Conservation (phyloP, 306 rosid genomes). For the Quillaja saponaria region DNA sequence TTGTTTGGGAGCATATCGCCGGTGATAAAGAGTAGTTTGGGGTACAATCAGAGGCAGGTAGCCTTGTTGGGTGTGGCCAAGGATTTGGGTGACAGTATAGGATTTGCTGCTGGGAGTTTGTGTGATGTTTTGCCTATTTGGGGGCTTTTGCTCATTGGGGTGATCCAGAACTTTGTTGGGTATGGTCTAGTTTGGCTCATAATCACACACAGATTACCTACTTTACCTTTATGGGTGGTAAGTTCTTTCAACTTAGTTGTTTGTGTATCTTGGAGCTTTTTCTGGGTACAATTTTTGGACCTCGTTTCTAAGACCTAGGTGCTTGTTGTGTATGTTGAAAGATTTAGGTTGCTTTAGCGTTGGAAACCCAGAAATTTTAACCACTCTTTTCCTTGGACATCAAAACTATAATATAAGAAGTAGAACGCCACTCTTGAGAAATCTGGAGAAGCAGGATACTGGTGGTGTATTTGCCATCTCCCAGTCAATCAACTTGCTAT, state of each 20-base stretch:
- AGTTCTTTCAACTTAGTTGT: conserved; percentile 22
- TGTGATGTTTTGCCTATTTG: conserved; percentile 54
- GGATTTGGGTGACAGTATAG: conserved; percentile 83
- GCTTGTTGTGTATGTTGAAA: neutral
- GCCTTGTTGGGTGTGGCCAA: conserved; percentile 68
- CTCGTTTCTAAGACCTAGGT: neutral
- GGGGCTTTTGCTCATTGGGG: conserved; percentile 57
- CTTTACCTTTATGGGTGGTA: conserved; percentile 70
- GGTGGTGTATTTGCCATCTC: neutral
- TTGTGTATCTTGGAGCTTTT: no score
- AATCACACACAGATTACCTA: conserved; percentile 52
- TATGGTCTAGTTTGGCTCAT: conserved; percentile 78
- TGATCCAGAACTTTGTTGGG: conserved; percentile 57
- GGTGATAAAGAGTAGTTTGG: conserved; percentile 66
- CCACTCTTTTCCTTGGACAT: neutral
- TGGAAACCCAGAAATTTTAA: neutral
- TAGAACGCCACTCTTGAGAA: neutral
- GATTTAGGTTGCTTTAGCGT: neutral
- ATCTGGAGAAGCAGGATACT: neutral
- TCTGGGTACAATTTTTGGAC: no score
- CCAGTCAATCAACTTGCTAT: no score
- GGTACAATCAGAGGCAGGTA: conserved; percentile 68
- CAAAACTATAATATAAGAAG: neutral
- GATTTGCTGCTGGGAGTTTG: conserved; percentile 67
- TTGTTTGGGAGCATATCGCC: conserved; percentile 92